These are phyloP conservation scores for Filosporella fistucella DNA, from an alignment of 495 filamentous ascomycete species.

Conservation along the genomic window DNA sequence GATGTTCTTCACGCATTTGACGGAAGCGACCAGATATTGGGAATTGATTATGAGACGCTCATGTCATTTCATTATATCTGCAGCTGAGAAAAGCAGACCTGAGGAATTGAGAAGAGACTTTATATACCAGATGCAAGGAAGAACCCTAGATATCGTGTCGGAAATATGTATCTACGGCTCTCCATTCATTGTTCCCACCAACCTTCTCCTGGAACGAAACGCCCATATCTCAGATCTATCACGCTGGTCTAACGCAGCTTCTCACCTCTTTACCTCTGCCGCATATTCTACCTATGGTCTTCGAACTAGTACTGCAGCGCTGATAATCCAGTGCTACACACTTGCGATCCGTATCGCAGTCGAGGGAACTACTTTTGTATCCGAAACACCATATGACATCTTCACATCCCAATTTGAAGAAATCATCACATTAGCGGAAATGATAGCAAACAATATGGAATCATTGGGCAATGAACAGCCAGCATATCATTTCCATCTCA, in stretches of 20 bases:
- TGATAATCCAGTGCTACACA: slow-evolving; percentile 1
- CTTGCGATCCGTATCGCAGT: neutral
- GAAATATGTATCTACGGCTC: slow-evolving; percentile 1
- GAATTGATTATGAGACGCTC: neutral
- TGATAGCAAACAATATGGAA: neutral
- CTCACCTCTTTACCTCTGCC: neutral
- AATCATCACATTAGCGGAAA: neutral
- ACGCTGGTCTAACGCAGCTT: neutral
- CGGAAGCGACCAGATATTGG: slow-evolving; percentile 1
- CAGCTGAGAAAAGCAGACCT: neutral
- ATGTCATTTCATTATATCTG: neutral
- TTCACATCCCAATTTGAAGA: neutral
- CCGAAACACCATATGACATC: neutral
- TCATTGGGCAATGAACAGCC: neutral
- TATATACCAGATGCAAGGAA: neutral
- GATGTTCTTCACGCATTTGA: neutral
- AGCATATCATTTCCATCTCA: slow-evolving; percentile 33
- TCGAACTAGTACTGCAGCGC: neutral
- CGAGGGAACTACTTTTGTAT: neutral
- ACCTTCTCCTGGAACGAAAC: neutral
- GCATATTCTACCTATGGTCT: neutral
- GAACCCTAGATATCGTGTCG: neutral
- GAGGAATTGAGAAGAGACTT: neutral
- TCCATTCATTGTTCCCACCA: neutral
- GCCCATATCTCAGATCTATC: neutral